phyloP scores from a whole-genome alignment of 1,284 basidiomycete species.

The Volvariella surrecta region DNA sequence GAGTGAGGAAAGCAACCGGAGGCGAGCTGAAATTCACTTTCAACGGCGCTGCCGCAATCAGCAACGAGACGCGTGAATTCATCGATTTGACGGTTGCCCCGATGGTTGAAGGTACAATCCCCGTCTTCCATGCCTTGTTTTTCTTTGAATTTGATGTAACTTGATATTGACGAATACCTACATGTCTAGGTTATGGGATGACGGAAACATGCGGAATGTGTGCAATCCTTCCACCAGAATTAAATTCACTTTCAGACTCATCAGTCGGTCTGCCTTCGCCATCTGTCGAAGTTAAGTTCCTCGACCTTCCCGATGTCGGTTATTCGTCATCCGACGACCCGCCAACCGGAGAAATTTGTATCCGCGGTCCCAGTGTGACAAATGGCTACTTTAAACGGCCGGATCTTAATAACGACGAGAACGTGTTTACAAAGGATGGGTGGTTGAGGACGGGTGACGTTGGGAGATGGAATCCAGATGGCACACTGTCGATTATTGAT shows the following conservation, averaged over 20 bases:
- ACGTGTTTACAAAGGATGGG: conserved; percentile 75
- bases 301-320: conserved; percentile 74
- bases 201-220: conserved; percentile 90
- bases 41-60: conserved; percentile 82
- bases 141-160: conserved; percentile 1
- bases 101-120: conserved; percentile 68
- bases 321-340: conserved; percentile 57
- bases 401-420: conserved; percentile 78
- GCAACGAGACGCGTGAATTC: conserved; percentile 85
- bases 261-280: conserved; percentile 80
- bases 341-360: conserved; percentile 78
- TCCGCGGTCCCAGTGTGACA: conserved; percentile 71
- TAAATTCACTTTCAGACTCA: conserved; percentile 54
- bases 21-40: conserved; percentile 74
- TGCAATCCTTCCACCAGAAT: conserved; percentile 71
- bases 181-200: conserved; percentile 74
- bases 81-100: conserved; percentile 71
- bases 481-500: conserved; percentile 78
- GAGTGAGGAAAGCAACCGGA: conserved; percentile 76
- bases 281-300: conserved; percentile 81
- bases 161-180: background rate
- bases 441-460: conserved; percentile 89
- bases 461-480: conserved; percentile 81
- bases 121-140: background rate
- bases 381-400: conserved; percentile 83